phyloP scores from a whole-genome alignment of 257 asterid genomes.

The Rehmannia glutinosa region DNA sequence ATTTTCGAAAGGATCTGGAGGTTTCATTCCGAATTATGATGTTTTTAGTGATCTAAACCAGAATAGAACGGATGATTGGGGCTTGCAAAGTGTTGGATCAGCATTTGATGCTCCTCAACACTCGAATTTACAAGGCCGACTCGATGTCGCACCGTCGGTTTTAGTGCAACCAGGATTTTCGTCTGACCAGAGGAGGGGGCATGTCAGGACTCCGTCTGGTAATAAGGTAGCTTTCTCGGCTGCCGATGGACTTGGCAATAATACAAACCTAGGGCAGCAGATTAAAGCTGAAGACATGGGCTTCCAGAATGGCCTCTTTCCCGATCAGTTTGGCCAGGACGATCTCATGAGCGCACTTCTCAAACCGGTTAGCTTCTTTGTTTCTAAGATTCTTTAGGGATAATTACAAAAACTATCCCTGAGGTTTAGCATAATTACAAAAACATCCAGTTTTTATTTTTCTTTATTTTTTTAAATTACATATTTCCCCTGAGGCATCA shows the following conservation, averaged over 20 bases:
- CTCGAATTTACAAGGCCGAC: conserved; percentile 29
- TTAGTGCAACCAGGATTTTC: conserved; percentile 47
- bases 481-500: too few relatives aligned
- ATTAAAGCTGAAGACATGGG: conserved; percentile 49
- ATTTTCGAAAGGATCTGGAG: conserved; percentile 13
- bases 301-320: conserved; percentile 36
- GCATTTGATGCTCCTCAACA: conserved; percentile 42
- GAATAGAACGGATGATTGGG: conserved; percentile 47
- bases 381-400: not conserved
- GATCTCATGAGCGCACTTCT: conserved; percentile 70
- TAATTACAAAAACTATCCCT: not conserved
- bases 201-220: conserved; percentile 18
- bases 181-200: conserved; percentile 30
- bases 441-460: not conserved
- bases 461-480: too few relatives aligned
- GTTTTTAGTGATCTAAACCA: conserved; percentile 44
- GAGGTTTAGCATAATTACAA: not conserved
- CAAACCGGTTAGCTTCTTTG: conserved; percentile 46
- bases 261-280: conserved; percentile 30
- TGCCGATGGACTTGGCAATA: conserved; percentile 23
- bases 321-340: conserved; percentile 57
- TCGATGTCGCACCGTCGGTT: conserved; percentile 41
- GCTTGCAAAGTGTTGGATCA: conserved; percentile 43
- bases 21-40: conserved; percentile 34
- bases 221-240: conserved; percentile 25